Percentiles rank a stretch among this genome's conserved stretches.
Evolutionary conservation across 768 basidiomycete species (phyloP).

Genomic region (Sarcodon sp.): DNA sequence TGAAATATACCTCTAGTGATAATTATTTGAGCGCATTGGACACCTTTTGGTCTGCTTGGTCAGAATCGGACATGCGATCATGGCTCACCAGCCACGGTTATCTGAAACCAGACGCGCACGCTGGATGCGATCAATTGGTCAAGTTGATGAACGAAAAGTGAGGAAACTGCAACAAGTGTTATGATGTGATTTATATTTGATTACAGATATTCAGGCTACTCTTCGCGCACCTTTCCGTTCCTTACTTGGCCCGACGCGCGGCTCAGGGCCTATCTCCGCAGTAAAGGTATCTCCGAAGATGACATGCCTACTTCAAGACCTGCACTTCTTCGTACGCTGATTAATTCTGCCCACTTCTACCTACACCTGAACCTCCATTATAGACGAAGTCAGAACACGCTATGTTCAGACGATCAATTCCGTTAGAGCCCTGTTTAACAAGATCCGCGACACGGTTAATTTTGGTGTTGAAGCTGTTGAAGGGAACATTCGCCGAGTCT

Average conservation of each 20-base stretch:
- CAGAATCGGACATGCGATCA: constrained; percentile 52
- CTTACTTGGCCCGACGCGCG: constrained; percentile 89
- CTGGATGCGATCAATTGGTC: constrained; percentile 66
- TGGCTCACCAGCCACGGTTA: constrained; percentile 73
- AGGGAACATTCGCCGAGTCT: constrained; percentile 43
- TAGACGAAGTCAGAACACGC: constrained; percentile 69
- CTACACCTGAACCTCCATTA: constrained; percentile 1
- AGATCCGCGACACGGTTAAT: constrained; percentile 55
- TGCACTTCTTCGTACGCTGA: constrained; percentile 58
- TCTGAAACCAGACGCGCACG: constrained; percentile 37
- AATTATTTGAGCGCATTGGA: constrained; percentile 54
- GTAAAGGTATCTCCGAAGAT: constrained; percentile 62
- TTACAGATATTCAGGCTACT: constrained; percentile 39
- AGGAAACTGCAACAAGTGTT: constrained; percentile 3
- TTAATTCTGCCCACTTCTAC: background rate
- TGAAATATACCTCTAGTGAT: constrained; percentile 26
- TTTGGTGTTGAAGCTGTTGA: constrained; percentile 62
- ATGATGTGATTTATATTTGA: constrained; percentile 2
- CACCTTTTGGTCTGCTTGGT: constrained; percentile 58
- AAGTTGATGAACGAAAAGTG: constrained; percentile 63
- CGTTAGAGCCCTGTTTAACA: constrained; percentile 43
- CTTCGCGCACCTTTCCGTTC: constrained; percentile 44
- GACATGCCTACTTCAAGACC: constrained; percentile 52
- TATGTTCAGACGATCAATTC: constrained; percentile 56
- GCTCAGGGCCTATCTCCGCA: constrained; percentile 78